Conservation (phyloP, 306 rosid genomes). For the Mimosa pudica region DNA sequence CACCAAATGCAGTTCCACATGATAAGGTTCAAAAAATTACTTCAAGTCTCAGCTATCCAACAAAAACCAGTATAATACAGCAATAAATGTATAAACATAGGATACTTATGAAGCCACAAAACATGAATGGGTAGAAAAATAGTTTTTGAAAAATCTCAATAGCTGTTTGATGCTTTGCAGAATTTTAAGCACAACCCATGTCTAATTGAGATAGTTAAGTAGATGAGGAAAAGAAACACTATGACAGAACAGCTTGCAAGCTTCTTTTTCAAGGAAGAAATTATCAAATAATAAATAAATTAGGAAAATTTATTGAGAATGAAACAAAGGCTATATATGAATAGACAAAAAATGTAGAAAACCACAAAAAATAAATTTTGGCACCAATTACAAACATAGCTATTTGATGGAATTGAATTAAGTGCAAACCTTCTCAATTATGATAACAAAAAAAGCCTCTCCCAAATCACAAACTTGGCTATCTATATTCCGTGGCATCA, state of each 20-base stretch:
- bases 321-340: conserved; percentile 6
- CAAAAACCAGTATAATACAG: conserved; percentile 18
- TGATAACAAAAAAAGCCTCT: conserved; percentile 81
- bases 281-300: background rate
- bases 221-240: conserved; percentile 11
- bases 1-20: conserved; percentile 45
- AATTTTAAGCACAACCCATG: background rate
- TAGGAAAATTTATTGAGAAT: conserved; percentile 10
- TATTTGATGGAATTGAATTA: conserved; percentile 1
- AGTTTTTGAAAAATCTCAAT: conserved; percentile 1
- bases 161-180: background rate
- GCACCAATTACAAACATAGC: background rate
- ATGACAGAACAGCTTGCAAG: conserved; percentile 26
- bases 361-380: background rate
- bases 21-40: conserved; percentile 15
- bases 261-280: background rate
- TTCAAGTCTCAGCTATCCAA: conserved; percentile 20
- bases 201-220: conserved; percentile 2
- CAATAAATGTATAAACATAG: conserved; percentile 14
- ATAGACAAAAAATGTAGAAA: conserved; percentile 6
- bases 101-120: background rate
- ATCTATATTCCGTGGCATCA: conserved; percentile 71
- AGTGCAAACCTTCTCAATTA: conserved; percentile 75
- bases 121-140: conserved; percentile 6
- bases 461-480: conserved; percentile 85